Evolutionary conservation across 2,329 filamentous ascomycete genomes (phyloP).

Genomic region (Colletotrichum horii): DNA sequence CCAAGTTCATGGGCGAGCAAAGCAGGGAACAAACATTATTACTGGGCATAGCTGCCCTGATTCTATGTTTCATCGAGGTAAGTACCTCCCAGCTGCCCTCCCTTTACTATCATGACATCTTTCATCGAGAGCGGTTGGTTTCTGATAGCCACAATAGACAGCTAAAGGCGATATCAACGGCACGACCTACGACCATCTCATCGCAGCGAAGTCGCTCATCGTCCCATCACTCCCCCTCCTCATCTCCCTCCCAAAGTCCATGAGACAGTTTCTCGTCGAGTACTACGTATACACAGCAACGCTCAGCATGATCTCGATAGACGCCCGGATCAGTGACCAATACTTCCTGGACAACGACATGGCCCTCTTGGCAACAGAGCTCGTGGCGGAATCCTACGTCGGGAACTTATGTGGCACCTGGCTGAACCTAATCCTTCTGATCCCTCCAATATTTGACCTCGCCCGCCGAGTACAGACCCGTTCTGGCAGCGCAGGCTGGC

Average conservation of each 20-base stretch:
- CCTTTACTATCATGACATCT: neutral
- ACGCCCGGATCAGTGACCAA: constrained; percentile 33
- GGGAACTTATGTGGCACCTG: constrained; percentile 44
- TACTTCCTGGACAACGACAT: constrained; percentile 35
- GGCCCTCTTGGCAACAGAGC: constrained; percentile 30
- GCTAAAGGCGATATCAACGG: constrained; percentile 50
- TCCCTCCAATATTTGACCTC: constrained; percentile 46
- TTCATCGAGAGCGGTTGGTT: rapidly evolving
- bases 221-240: neutral
- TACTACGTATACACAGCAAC: constrained; percentile 53
- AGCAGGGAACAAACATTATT: constrained; percentile 40
- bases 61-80: constrained; percentile 54
- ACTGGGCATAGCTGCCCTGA: constrained; percentile 47
- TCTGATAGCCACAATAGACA: constrained; percentile 26
- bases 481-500: neutral
- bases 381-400: constrained; percentile 35
- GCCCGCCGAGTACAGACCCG: constrained; percentile 33
- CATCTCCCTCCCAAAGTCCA: constrained; percentile 32
- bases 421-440: constrained; percentile 41
- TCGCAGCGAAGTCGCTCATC: constrained; percentile 44
- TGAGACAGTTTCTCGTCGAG: constrained; percentile 51
- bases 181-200: constrained; percentile 48
- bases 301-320: constrained; percentile 51
- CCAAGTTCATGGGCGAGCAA: constrained; percentile 28
- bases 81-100: neutral